A percentile compares a stretch with the other conserved stretches of the same genome.
These are phyloP conservation scores for Fusarium veterinarium DNA, from an alignment of 2,329 filamentous ascomycete species.

Conservation along the genomic window DNA sequence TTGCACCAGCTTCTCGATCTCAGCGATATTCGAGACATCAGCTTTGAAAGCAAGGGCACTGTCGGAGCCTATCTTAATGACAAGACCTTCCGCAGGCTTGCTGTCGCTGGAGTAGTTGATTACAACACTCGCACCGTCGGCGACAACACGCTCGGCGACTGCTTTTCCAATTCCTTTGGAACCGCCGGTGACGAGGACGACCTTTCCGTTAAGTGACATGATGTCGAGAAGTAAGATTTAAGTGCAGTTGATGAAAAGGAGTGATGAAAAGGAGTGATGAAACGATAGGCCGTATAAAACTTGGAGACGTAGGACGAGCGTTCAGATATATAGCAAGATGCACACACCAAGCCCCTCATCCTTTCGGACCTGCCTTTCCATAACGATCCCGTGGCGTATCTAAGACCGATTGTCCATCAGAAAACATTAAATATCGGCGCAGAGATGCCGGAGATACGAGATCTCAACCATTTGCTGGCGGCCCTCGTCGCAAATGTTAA, in stretches of 20 bases:
- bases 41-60: neutral
- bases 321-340: neutral
- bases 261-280: fast-evolving
- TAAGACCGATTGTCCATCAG: fast-evolving
- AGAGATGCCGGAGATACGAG: neutral
- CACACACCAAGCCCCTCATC: no score
- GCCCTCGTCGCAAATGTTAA: neutral
- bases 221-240: fast-evolving
- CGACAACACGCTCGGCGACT: neutral
- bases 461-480: fast-evolving
- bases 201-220: conserved; percentile 4
- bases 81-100: neutral
- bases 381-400: neutral
- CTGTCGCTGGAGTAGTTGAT: conserved; percentile 10
- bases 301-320: neutral
- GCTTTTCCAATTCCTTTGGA: conserved; percentile 14
- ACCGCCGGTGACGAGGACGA: neutral
- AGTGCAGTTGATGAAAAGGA: fast-evolving
- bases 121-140: conserved; percentile 6
- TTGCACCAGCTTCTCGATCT: neutral
- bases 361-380: no score
- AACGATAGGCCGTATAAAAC: fast-evolving
- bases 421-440: neutral
- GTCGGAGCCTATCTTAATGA: neutral
- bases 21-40: neutral